A percentile compares a stretch with the other conserved stretches of the same genome.
Evolutionary conservation across 169 alveolate species (phyloP).

Genomic region (Plasmodium blacklocki): DNA sequence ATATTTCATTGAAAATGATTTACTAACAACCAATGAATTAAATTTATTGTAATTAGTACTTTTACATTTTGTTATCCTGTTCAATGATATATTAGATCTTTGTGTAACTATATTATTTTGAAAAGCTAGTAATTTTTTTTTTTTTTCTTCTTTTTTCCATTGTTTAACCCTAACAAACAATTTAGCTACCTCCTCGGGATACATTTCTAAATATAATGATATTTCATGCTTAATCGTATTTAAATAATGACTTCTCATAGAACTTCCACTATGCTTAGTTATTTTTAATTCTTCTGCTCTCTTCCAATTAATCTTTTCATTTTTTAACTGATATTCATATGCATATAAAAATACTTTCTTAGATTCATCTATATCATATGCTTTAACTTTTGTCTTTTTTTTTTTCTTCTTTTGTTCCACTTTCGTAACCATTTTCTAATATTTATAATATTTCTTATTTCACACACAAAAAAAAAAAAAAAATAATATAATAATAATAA

Average conservation of each 20-base stretch:
- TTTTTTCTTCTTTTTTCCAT: slow-evolving; percentile 68
- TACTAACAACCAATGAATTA: slow-evolving; percentile 52
- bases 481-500: no score
- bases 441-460: no score
- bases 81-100: slow-evolving; percentile 48
- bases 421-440: slow-evolving; percentile 19
- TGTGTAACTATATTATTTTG: slow-evolving; percentile 49
- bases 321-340: slow-evolving; percentile 62
- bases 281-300: slow-evolving; percentile 50
- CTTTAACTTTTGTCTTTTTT: slow-evolving; percentile 47
- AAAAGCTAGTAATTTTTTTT: slow-evolving; percentile 38
- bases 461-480: no score
- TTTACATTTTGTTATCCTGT: slow-evolving; percentile 69
- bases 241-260: slow-evolving; percentile 65
- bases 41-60: slow-evolving; percentile 45
- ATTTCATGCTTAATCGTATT: slow-evolving; percentile 53
- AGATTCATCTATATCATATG: slow-evolving; percentile 58
- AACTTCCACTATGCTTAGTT: slow-evolving; percentile 59
- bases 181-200: slow-evolving; percentile 69
- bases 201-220: slow-evolving; percentile 68
- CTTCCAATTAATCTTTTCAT: slow-evolving; percentile 61
- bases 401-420: slow-evolving; percentile 14
- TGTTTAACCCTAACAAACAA: slow-evolving; percentile 28
- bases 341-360: slow-evolving; percentile 59
- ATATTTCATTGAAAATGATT: slow-evolving; percentile 34